Base-by-base conservation (phyloP, 106 monocot species). In the Acorus gramineus region DNA sequence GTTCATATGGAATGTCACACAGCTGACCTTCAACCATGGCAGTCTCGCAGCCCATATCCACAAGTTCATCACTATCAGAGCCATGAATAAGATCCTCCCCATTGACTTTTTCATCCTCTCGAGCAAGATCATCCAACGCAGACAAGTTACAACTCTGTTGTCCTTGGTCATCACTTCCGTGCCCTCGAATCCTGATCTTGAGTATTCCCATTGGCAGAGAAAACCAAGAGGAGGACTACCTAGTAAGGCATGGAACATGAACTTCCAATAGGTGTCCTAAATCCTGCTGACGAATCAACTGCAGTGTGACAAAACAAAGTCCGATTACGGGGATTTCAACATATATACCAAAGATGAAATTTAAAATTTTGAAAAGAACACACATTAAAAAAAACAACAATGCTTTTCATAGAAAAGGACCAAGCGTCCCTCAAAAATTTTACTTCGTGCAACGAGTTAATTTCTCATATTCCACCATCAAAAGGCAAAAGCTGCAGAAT, bases 1-100 rank as follows among this genome's bases (percentile, higher is more conserved):
- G 76, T 50, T 83, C 88, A 77, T 85, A 92, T 5, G 96, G 96
- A 66, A 98, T 47, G 65, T 50, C 78, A 69, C 75, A 91, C 3
- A 65, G 64, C 11, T 91, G 83, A 68, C 72, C 79, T 62, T 71
- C 78, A 52, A 88, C 54, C 63, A 73, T 67, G 61, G 68, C 75
- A 74, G 69, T 14, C 70, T 96, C 95, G 62, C 84, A 87, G 14
- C 77, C 85, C 45, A 64, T 59, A 46, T 95, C 84, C 8, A 63
- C 70, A 64, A 65, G 53, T 57, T 96, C 85, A 51, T 4, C 14
- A 14, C 78, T 77, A 65, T 86, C 84, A 46, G 56, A 62, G 73
- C 83, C 81, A 59, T 78, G 49, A 46, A 46, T 54, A 57, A 11
- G 44, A 49, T 50, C 57, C 53, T 58, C 45, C 4, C 47, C 47